A percentile compares a stretch with the other conserved stretches of the same genome.
phyloP scores from a whole-genome alignment of 2,329 filamentous ascomycete genomes.

The Apiospora pterosperma region DNA sequence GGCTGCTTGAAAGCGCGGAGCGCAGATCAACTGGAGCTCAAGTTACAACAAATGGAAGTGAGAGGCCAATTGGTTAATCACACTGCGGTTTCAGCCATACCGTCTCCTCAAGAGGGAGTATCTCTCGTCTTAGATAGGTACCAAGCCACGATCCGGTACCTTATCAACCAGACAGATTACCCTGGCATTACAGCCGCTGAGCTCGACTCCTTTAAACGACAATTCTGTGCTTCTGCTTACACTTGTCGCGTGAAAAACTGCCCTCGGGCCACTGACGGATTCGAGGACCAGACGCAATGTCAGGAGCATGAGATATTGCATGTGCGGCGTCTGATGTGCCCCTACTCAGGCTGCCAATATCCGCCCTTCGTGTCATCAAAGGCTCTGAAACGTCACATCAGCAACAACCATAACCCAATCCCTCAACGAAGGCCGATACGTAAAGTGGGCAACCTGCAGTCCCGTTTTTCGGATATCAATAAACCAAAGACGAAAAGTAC shows the following conservation, averaged over 20 bases:
- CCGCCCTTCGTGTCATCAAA: constrained; percentile 5
- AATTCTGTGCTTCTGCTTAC: constrained; percentile 10
- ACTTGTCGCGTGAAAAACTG: constrained; percentile 16
- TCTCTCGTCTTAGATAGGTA: constrained; percentile 5
- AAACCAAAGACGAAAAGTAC: no score
- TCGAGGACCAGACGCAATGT: constrained; percentile 10
- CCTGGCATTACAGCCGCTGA: constrained; percentile 7
- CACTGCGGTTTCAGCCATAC: background rate
- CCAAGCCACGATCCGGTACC: constrained; percentile 2
- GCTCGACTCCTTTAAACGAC: constrained; percentile 13
- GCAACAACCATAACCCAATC: background rate
- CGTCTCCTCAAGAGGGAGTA: background rate
- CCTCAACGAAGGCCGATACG: background rate
- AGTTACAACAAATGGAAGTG: background rate
- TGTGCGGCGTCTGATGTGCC: constrained; percentile 1
- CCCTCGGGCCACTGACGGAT: constrained; percentile 12
- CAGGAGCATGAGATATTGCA: constrained; percentile 14
- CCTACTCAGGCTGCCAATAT: constrained; percentile 9
- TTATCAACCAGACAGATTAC: constrained; percentile 8
- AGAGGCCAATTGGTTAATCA: background rate
- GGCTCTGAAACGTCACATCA: background rate
- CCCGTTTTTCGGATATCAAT: no score
- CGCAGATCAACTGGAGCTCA: background rate
- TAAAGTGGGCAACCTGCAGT: background rate
- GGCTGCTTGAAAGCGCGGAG: background rate